phyloP scores from a whole-genome alignment of 106 monocot genomes.

The Dendrobium huoshanense region DNA sequence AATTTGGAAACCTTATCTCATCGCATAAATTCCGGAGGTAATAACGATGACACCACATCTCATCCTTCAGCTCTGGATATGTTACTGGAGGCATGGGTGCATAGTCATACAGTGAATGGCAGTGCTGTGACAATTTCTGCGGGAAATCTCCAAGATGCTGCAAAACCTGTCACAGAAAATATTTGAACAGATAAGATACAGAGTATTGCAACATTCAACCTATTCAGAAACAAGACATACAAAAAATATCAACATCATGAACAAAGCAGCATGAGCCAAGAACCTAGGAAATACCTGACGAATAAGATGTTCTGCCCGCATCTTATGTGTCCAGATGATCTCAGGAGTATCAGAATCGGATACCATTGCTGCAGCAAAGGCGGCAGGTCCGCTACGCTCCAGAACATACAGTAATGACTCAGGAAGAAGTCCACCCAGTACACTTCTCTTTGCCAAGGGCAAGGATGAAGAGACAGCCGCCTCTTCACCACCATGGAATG shows the following conservation, averaged over 20 bases:
- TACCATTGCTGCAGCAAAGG: constrained; percentile 98
- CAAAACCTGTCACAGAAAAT: constrained; percentile 57
- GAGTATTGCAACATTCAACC: neutral
- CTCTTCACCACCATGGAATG: constrained; percentile 99
- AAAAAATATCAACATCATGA: neutral
- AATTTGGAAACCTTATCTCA: constrained; percentile 93
- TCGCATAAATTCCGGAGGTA: constrained; percentile 96
- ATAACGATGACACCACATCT: constrained; percentile 99
- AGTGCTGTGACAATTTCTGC: constrained; percentile 93
- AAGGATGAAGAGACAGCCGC: constrained; percentile 92
- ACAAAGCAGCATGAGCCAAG: neutral
- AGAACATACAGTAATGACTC: constrained; percentile 95
- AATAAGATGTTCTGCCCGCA: constrained; percentile 95
- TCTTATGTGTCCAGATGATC: constrained; percentile 99
- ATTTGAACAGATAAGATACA: constrained; percentile 2
- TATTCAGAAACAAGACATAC: constrained; percentile 1
- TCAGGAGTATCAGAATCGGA: constrained; percentile 99
- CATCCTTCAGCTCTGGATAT: constrained; percentile 93
- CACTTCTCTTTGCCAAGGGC: constrained; percentile 94
- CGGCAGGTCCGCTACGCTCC: constrained; percentile 85
- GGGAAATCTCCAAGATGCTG: constrained; percentile 99
- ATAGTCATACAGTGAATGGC: constrained; percentile 97
- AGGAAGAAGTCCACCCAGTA: constrained; percentile 91
- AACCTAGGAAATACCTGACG: constrained; percentile 47
- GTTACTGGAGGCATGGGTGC: constrained; percentile 99